Evolutionary conservation across 1,284 basidiomycete genomes (phyloP).

Genomic region (Psilocybe mexicana): DNA sequence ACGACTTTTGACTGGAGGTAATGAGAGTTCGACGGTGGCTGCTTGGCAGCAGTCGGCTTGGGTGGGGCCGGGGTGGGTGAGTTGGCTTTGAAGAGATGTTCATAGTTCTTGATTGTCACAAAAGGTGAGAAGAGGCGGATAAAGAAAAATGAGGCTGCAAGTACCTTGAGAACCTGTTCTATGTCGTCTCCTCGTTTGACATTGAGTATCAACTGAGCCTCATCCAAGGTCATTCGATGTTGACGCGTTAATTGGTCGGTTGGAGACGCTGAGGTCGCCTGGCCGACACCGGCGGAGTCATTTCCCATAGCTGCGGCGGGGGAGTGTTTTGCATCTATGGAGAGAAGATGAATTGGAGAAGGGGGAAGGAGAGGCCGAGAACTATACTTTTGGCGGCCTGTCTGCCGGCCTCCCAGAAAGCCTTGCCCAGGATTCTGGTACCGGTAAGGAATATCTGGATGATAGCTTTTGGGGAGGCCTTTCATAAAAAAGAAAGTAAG

Average conservation of each 20-base stretch:
- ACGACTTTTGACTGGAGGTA: constrained; percentile 98
- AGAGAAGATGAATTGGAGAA: background rate
- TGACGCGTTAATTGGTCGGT: constrained; percentile 80
- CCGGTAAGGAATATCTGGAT: constrained; percentile 85
- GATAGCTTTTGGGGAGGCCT: constrained; percentile 78
- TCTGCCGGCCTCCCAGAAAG: constrained; percentile 85
- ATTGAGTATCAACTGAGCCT: constrained; percentile 94
- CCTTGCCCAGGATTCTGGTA: constrained; percentile 86
- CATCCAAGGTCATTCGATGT: constrained; percentile 94
- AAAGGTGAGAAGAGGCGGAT: background rate
- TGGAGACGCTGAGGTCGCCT: constrained; percentile 70
- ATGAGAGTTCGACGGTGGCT: constrained; percentile 67
- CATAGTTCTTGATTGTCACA: constrained; percentile 71
- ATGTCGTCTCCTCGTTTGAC: constrained; percentile 75
- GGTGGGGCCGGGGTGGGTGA: constrained; percentile 63
- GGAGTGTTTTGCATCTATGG: constrained; percentile 77
- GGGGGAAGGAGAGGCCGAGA: background rate
- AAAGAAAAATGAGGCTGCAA: constrained; percentile 26
- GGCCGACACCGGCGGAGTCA: constrained; percentile 71
- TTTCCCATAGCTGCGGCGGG: constrained; percentile 61
- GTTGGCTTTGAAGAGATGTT: constrained; percentile 91
- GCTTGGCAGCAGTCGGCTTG: constrained; percentile 45
- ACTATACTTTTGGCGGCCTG: constrained; percentile 92
- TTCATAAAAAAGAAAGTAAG: constrained; percentile 1
- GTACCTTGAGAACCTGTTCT: constrained; percentile 74